A percentile compares a stretch with the other conserved stretches of the same genome.
Conservation (phyloP, 768 basidiomycete genomes). For the Calocybe indica region DNA sequence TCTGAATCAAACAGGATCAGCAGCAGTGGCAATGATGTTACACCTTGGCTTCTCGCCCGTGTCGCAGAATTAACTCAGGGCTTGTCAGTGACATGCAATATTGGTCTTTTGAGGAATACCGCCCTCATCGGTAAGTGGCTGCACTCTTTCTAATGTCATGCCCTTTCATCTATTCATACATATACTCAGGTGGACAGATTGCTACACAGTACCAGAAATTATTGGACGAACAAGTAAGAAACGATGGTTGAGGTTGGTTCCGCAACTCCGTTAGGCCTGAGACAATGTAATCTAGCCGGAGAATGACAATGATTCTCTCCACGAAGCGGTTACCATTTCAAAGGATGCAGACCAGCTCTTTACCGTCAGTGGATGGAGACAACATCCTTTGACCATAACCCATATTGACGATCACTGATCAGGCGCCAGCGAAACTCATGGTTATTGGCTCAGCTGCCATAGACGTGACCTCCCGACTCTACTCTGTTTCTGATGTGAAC, state of each 20-base stretch:
- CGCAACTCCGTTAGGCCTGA: no score
- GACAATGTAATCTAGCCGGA: no score
- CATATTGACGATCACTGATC: neutral
- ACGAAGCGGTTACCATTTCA: no score
- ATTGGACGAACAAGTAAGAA: slow-evolving; percentile 24
- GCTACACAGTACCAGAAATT: slow-evolving; percentile 70
- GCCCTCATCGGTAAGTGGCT: slow-evolving; percentile 65
- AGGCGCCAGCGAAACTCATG: slow-evolving; percentile 45
- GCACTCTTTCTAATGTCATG: neutral
- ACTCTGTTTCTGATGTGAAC: slow-evolving; percentile 25
- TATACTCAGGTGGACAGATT: slow-evolving; percentile 62
- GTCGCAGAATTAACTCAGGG: slow-evolving; percentile 79
- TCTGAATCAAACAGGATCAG: slow-evolving; percentile 77
- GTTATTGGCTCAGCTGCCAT: slow-evolving; percentile 86
- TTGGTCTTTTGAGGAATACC: slow-evolving; percentile 87
- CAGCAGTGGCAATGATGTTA: slow-evolving; percentile 82
- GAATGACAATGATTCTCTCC: no score
- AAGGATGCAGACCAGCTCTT: no score
- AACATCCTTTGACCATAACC: no score
- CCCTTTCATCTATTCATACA: slow-evolving; percentile 1
- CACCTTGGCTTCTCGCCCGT: slow-evolving; percentile 88
- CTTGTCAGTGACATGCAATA: slow-evolving; percentile 67
- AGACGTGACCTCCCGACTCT: slow-evolving; percentile 68
- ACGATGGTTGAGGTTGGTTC: no score
- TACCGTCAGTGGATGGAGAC: no score